Evolutionary conservation across 345 rosid species (phyloP).

Genomic region (Gossypium raimondii): DNA sequence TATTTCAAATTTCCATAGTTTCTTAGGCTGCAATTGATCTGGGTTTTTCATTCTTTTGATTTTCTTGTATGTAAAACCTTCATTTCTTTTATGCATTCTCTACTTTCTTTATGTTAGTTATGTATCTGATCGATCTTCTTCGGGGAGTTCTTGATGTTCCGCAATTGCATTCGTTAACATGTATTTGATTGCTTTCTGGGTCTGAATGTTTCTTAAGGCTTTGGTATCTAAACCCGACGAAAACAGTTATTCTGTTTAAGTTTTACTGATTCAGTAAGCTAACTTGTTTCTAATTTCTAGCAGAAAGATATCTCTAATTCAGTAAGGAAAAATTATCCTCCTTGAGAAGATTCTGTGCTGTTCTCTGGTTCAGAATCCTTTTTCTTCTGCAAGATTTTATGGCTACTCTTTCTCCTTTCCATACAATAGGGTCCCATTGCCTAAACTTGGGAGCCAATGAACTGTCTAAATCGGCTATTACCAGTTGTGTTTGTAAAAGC

Average conservation of each 20-base stretch:
- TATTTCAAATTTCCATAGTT: neutral
- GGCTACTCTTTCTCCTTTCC: conserved; percentile 46
- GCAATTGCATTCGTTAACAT: neutral
- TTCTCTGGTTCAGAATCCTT: conserved; percentile 8
- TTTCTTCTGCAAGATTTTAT: conserved; percentile 26
- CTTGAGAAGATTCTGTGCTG: conserved; percentile 15
- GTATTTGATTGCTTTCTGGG: conserved; percentile 3
- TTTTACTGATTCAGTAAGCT: conserved; percentile 1
- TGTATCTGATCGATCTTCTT: neutral
- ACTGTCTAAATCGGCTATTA: conserved; percentile 30
- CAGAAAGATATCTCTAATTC: conserved; percentile 20
- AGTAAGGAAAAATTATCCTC: conserved; percentile 9
- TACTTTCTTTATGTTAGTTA: neutral
- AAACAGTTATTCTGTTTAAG: neutral
- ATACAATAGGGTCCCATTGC: conserved; percentile 30
- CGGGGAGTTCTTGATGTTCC: neutral
- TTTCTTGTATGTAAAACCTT: neutral
- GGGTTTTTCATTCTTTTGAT: neutral
- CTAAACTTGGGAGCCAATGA: conserved; percentile 30
- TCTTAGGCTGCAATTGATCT: neutral
- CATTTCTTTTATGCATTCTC: neutral
- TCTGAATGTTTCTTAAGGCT: neutral
- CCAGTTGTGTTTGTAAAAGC: conserved; percentile 21
- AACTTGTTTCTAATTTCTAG: conserved; percentile 1
- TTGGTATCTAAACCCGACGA: neutral